These are phyloP conservation scores for Calonectria crousiana DNA, from an alignment of 2,329 filamentous ascomycete genomes.

Conservation along the genomic window DNA sequence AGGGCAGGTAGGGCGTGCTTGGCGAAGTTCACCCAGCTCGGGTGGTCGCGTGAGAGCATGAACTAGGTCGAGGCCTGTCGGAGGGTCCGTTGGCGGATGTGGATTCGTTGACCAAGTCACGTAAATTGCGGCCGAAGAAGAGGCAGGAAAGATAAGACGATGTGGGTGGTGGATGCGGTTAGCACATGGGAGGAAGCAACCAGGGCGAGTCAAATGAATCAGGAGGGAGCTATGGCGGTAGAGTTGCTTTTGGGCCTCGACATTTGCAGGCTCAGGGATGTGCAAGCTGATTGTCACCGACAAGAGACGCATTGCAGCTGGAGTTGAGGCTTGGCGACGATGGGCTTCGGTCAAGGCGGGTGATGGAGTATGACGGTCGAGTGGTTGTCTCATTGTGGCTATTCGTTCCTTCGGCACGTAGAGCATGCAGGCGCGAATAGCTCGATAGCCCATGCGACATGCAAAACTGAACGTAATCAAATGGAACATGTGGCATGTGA, in stretches of 20 bases:
- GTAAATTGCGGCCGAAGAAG: constrained; percentile 3
- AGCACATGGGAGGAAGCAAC: background rate
- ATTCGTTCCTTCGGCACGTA: constrained; percentile 12
- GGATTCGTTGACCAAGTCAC: constrained; percentile 1
- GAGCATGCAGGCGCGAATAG: constrained; percentile 20
- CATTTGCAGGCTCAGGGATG: background rate
- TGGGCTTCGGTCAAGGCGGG: constrained; percentile 1
- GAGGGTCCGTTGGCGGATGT: constrained; percentile 15
- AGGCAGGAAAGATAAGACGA: constrained; percentile 23
- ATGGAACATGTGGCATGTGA: constrained; percentile 38
- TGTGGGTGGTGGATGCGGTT: constrained; percentile 18
- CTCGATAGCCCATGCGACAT: constrained; percentile 17
- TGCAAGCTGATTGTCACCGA: background rate
- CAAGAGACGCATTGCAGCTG: background rate
- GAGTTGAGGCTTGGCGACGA: background rate
- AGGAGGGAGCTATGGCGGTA: background rate
- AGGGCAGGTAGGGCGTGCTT: background rate
- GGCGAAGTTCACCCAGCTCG: background rate
- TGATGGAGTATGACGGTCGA: background rate
- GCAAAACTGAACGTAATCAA: constrained; percentile 17
- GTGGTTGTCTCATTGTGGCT: background rate
- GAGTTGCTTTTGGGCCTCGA: background rate
- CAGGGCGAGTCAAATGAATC: constrained; percentile 8
- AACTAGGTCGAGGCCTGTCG: constrained; percentile 25
- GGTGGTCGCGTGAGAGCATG: constrained; percentile 23